Evolutionary conservation across 2,329 filamentous ascomycete genomes (phyloP).

Genomic region (Bipolaris sorokiniana): DNA sequence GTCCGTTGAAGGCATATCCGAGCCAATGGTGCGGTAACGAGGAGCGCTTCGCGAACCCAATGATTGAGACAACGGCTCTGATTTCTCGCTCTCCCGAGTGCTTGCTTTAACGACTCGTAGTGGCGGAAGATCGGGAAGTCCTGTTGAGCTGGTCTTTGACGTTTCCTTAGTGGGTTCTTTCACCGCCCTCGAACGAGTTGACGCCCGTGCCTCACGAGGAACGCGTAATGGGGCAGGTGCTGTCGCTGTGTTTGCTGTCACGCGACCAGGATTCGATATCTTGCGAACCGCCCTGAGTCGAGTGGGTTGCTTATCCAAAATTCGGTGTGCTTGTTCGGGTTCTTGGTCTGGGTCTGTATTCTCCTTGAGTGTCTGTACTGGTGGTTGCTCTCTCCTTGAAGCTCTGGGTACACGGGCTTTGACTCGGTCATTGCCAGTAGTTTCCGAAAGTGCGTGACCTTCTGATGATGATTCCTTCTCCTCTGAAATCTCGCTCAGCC

Average conservation of each 20-base stretch:
- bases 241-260: slow-evolving; percentile 40
- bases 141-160: slow-evolving; percentile 31
- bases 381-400: slow-evolving; percentile 33
- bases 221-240: slow-evolving; percentile 38
- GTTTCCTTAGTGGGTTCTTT: slow-evolving; percentile 32
- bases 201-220: slow-evolving; percentile 36
- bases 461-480: slow-evolving; percentile 50
- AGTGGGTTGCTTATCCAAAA: slow-evolving; percentile 46
- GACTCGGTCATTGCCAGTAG: slow-evolving; percentile 53
- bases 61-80: slow-evolving; percentile 27
- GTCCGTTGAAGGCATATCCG: slow-evolving; percentile 49
- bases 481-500: slow-evolving; percentile 49
- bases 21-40: slow-evolving; percentile 32
- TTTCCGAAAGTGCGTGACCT: slow-evolving; percentile 51
- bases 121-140: slow-evolving; percentile 34
- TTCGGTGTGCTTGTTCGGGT: slow-evolving; percentile 34
- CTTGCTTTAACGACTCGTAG: slow-evolving; percentile 30
- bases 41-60: slow-evolving; percentile 27
- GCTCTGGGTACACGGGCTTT: slow-evolving; percentile 35
- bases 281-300: slow-evolving; percentile 45
- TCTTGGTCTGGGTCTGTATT: slow-evolving; percentile 44
- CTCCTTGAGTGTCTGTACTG: slow-evolving; percentile 44
- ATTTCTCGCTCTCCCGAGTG: slow-evolving; percentile 26
- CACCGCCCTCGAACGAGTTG: slow-evolving; percentile 34
- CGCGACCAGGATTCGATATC: slow-evolving; percentile 42